phyloP scores from a whole-genome alignment of 306 rosid genomes.

The Dalbergia cultrata region DNA sequence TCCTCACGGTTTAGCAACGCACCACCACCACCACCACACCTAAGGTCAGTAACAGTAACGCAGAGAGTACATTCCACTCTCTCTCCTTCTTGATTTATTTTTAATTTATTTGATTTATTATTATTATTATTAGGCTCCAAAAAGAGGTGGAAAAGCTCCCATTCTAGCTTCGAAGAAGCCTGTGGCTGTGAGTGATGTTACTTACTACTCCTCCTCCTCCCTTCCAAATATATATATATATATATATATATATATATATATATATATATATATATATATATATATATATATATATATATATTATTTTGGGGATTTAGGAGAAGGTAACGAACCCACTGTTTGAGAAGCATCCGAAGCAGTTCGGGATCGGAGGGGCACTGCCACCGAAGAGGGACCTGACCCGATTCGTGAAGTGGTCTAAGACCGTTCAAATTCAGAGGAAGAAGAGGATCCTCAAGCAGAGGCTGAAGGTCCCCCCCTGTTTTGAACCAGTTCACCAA shows the following conservation, averaged over 20 bases:
- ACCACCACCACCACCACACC: no score
- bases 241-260: no score
- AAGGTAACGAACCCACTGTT: conserved; percentile 72
- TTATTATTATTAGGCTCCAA: conserved; percentile 53
- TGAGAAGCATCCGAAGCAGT: conserved; percentile 76
- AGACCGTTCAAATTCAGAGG: conserved; percentile 66
- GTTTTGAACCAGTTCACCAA: conserved; percentile 83
- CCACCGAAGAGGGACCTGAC: conserved; percentile 78
- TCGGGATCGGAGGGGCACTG: conserved; percentile 83
- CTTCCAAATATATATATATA: no score
- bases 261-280: no score
- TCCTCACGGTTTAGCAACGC: no score
- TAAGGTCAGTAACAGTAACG: no score
- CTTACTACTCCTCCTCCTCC: not conserved
- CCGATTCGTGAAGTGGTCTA: conserved; percentile 78
- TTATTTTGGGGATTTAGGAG: conserved; percentile 45
- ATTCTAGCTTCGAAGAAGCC: conserved; percentile 61
- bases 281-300: no score
- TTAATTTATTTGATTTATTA: not conserved
- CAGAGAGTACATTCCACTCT: no score
- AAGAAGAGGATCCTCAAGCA: conserved; percentile 77
- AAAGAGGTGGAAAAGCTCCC: conserved; percentile 61
- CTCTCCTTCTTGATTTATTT: no score
- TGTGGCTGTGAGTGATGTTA: conserved; percentile 44
- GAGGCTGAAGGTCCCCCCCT: conserved; percentile 85